Conservation (phyloP, 345 rosid genomes). For the Dipteronia sinensis region DNA sequence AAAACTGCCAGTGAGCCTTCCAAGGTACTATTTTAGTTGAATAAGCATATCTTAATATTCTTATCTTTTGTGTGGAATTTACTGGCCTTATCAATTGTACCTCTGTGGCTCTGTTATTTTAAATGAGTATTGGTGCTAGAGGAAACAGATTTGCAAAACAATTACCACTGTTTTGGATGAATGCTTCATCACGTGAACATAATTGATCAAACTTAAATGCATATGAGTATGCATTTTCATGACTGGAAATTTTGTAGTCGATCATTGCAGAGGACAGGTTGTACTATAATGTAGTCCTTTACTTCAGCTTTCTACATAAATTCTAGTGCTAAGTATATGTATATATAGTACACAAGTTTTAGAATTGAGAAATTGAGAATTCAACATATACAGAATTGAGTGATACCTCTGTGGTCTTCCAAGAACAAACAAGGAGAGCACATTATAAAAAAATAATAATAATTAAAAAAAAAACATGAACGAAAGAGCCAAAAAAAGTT, state of each 20-base stretch:
- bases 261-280: neutral
- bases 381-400: neutral
- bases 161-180: neutral
- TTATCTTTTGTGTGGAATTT: neutral
- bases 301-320: neutral
- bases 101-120: slow-evolving; percentile 6
- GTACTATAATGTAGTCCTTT: neutral
- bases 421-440: neutral
- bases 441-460: neutral
- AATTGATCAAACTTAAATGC: neutral
- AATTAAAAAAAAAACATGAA: too few species aligned
- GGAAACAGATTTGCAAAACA: neutral
- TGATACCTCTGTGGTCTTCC: neutral
- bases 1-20: slow-evolving; percentile 81
- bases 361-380: neutral
- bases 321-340: neutral
- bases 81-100: neutral
- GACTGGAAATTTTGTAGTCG: neutral
- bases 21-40: slow-evolving; percentile 52
- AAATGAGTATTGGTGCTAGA: neutral
- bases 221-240: neutral
- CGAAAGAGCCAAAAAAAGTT: neutral
- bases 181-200: neutral
- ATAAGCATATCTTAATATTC: neutral
- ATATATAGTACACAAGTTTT: neutral